Percentiles rank a stretch among this genome's conserved stretches.
Evolutionary conservation across 2,329 filamentous ascomycete species (phyloP).

Genomic region (Sporothrix globosa): DNA sequence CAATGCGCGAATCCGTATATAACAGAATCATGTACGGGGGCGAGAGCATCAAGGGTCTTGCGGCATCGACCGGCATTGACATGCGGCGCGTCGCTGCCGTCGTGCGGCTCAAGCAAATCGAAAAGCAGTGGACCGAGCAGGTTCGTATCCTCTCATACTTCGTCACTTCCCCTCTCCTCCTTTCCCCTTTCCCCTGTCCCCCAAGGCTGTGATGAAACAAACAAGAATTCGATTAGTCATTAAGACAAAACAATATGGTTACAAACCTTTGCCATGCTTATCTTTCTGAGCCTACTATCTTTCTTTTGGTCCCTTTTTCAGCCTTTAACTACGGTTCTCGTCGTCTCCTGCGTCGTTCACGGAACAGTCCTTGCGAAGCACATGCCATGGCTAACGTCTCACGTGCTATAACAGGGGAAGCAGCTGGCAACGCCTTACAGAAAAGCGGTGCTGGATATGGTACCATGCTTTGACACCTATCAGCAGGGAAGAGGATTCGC

Average conservation of each 20-base stretch:
- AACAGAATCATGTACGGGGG: conserved; percentile 65
- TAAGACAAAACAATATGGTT: conserved; percentile 90
- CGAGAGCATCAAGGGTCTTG: conserved; percentile 73
- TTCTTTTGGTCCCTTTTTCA: not conserved
- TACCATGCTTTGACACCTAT: conserved; percentile 69
- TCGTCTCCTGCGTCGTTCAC: too few species aligned
- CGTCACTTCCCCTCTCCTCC: not conserved
- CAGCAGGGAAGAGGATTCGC: conserved; percentile 52
- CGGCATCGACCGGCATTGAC: conserved; percentile 75
- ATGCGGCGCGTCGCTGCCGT: conserved; percentile 84
- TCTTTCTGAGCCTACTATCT: conserved; percentile 63
- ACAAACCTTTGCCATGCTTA: conserved; percentile 60
- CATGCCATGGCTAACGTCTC: conserved; percentile 2
- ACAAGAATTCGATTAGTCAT: conserved; percentile 97
- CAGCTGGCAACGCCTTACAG: conserved; percentile 75
- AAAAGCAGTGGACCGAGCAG: conserved; percentile 74
- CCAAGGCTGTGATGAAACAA: conserved; percentile 55
- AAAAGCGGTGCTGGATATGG: conserved; percentile 75
- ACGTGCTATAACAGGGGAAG: conserved; percentile 64
- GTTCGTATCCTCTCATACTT: conserved; percentile 56
- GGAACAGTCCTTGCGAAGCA: too few species aligned
- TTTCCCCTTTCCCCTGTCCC: conserved; percentile 10
- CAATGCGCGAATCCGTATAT: conserved; percentile 74
- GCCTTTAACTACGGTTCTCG: not conserved
- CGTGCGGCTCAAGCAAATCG: conserved; percentile 80